phyloP scores from a whole-genome alignment of 2,329 filamentous ascomycete genomes.

The Neofusicoccum kwambonambiense region DNA sequence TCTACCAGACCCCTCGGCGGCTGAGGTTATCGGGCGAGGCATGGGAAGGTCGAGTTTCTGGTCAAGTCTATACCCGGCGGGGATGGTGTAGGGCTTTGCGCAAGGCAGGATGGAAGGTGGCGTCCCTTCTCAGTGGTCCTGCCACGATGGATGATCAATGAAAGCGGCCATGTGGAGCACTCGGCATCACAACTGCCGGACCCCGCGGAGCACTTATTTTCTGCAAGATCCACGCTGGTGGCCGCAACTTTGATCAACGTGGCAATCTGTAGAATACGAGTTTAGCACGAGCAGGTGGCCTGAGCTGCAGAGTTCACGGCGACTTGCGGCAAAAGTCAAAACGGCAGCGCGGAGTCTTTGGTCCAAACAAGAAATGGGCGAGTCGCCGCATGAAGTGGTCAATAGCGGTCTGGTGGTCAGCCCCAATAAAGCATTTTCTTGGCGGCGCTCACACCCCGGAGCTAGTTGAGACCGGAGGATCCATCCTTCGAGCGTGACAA shows the following conservation, averaged over 20 bases:
- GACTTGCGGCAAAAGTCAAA: neutral
- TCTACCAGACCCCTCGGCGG: constrained; percentile 3
- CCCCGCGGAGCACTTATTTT: neutral
- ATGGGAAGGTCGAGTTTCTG: neutral
- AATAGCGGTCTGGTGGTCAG: constrained; percentile 8
- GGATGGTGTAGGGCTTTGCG: neutral
- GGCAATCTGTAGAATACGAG: constrained; percentile 14
- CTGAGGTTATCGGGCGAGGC: neutral
- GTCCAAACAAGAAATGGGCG: neutral
- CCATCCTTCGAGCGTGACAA: neutral
- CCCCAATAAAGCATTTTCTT: constrained; percentile 17
- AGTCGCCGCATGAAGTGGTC: constrained; percentile 16
- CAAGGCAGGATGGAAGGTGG: neutral
- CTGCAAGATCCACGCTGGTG: neutral
- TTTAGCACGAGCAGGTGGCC: neutral
- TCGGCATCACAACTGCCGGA: neutral
- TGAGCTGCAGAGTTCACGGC: neutral
- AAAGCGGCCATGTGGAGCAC: neutral
- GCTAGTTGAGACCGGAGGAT: neutral
- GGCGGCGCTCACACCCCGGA: neutral
- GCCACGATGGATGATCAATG: neutral
- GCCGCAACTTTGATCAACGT: constrained; percentile 11
- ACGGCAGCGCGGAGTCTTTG: neutral
- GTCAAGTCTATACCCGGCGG: constrained; percentile 2
- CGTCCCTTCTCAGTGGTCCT: neutral